phyloP scores from a whole-genome alignment of 1,284 basidiomycete genomes.

The Tylopilus sp. region DNA sequence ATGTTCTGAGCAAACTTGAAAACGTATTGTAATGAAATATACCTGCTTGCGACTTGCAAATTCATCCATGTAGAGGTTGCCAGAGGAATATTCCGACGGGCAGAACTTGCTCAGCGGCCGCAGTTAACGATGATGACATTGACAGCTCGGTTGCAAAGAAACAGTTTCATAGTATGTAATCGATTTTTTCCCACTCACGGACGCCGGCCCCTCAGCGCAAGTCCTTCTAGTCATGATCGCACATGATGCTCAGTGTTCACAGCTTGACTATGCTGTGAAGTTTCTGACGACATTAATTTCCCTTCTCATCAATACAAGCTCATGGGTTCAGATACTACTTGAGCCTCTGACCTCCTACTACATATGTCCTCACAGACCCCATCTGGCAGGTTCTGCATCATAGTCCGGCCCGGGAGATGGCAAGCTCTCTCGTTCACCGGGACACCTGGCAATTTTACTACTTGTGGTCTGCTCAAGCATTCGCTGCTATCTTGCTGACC shows the following conservation, averaged over 20 bases:
- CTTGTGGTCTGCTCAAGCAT: not conserved
- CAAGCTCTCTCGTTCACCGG: not conserved
- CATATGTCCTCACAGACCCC: constrained; percentile 2
- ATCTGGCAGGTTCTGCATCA: not conserved
- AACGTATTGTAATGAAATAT: too few relatives aligned
- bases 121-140: too few relatives aligned
- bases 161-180: not conserved
- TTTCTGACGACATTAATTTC: not conserved
- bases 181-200: not conserved
- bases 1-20: too few relatives aligned
- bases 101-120: too few relatives aligned
- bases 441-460: not conserved
- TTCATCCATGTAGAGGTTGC: too few relatives aligned
- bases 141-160: too few relatives aligned
- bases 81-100: too few relatives aligned
- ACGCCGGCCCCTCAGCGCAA: too few relatives aligned
- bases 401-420: not conserved
- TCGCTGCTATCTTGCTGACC: not conserved
- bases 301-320: not conserved
- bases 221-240: too few relatives aligned
- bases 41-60: too few relatives aligned
- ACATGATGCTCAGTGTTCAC: not conserved
- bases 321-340: not conserved
- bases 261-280: not conserved
- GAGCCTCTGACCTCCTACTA: too few relatives aligned